Percentiles rank a stretch among this genome's conserved stretches.
Evolutionary conservation across 73 alveolate genomes (phyloP).

Genomic region (Paramecium tetraurelia): DNA sequence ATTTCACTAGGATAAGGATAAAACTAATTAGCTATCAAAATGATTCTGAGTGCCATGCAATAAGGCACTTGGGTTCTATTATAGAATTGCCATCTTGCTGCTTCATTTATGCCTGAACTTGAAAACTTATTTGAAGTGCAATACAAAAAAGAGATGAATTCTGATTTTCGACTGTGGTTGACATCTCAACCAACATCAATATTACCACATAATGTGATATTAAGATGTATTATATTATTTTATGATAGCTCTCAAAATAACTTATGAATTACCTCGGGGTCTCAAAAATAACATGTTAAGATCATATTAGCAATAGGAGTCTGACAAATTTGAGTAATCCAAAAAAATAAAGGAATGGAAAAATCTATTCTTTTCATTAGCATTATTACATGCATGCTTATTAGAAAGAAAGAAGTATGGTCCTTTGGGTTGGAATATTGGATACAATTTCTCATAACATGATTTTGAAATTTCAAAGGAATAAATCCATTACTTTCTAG

Average conservation of each 20-base stretch:
- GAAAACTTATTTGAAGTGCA: conserved; percentile 87
- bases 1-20: conserved; percentile 91
- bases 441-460: conserved; percentile 91
- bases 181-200: conserved; percentile 90
- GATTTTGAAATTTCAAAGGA: conserved; percentile 92
- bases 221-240: conserved; percentile 72
- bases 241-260: conserved; percentile 70
- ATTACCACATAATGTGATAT: conserved; percentile 96
- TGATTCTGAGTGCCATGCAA: conserved; percentile 80
- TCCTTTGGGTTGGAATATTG: conserved; percentile 96
- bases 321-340: conserved; percentile 53
- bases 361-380: conserved; percentile 89
- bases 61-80: conserved; percentile 95
- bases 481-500: conserved; percentile 83
- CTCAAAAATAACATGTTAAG: conserved; percentile 83
- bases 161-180: conserved; percentile 96
- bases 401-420: conserved; percentile 96
- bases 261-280: conserved; percentile 97
- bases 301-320: conserved; percentile 65
- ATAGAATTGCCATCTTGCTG: conserved; percentile 94
- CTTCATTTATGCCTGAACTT: conserved; percentile 89
- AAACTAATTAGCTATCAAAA: conserved; percentile 88
- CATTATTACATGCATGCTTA: conserved; percentile 96
- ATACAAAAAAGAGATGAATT: conserved; percentile 64
- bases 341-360: conserved; percentile 90